Evolutionary conservation across 768 basidiomycete species (phyloP), one percentile per base, ranked within the genome.

Genomic region (Tulasnella sp.): DNA sequence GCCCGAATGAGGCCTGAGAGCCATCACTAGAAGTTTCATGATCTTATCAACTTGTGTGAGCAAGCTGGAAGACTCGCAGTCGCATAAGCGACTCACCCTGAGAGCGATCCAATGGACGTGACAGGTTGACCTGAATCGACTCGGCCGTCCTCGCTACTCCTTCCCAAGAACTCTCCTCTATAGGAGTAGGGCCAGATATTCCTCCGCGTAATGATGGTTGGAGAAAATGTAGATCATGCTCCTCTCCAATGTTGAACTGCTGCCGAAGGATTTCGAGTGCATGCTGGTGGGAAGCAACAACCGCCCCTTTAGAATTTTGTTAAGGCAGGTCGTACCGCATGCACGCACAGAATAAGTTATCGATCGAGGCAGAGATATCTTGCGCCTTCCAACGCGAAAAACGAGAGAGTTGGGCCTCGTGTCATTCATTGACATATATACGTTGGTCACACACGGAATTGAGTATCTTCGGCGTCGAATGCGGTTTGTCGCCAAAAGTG

Each of bases 341-440:
- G 29, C 10, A 67, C 61, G 13, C 16, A 67, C 61, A 29, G 20
- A 61, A 23, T 61, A 61, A 11, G 57, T 26, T 23, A 61, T 61
- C 23, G 57, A 61, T 13, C 57, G 18, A n/a, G 57, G 57, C n/a
- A 61, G 13, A n/a, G 57, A 61, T 61, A 61, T 61, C 57, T 61
- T 61, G n/a, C 57, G 57, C 57, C 57, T 61, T 61, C 57, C 57
- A 29, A 61, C 57, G n/a, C 57, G 57, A 29, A 61, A 61, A 61
- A 61, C n/a, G 57, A 61, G 57, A 61, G 57, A 61, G 57, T 61
- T 61, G 57, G 57, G 57, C 57, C 57, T 61, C n/a, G 57, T 61
- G 57, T 61, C 57, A 29, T n/a, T 61, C 57, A 61, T 61, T 61
- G 57, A 61, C 57, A 61, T 61, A n/a, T 61, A 23, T n/a, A 6